phyloP scores from a whole-genome alignment of 2,329 filamentous ascomycete genomes.

The Dothistroma septosporum region DNA sequence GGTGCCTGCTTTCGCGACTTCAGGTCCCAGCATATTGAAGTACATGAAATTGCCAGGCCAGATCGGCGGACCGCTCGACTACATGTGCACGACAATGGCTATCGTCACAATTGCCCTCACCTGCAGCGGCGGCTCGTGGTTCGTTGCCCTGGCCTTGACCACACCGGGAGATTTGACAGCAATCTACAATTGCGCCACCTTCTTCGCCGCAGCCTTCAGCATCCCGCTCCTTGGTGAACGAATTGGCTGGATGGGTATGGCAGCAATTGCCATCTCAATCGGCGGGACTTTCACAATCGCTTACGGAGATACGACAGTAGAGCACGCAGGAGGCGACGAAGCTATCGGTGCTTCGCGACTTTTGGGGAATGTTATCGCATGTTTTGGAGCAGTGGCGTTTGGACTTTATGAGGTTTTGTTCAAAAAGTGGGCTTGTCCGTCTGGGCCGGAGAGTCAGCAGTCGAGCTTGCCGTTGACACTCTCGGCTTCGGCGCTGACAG shows the following conservation, averaged over 20 bases:
- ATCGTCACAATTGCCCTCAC: slow-evolving; percentile 31
- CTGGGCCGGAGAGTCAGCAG: slow-evolving; percentile 23
- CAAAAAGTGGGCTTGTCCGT: slow-evolving; percentile 35
- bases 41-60: slow-evolving; percentile 24
- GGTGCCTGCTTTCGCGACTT: slow-evolving; percentile 30
- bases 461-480: slow-evolving; percentile 30
- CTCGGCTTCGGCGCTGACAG: slow-evolving; percentile 31
- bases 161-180: slow-evolving; percentile 35
- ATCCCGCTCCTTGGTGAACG: slow-evolving; percentile 31
- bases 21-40: slow-evolving; percentile 22
- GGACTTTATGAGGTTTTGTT: slow-evolving; percentile 35
- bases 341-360: slow-evolving; percentile 28
- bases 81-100: slow-evolving; percentile 29
- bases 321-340: slow-evolving; percentile 16
- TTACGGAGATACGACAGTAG: slow-evolving; percentile 32
- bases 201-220: slow-evolving; percentile 34
- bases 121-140: slow-evolving; percentile 32
- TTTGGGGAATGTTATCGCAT: slow-evolving; percentile 32
- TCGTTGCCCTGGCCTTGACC: slow-evolving; percentile 30
- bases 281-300: slow-evolving; percentile 34
- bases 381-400: slow-evolving; percentile 32
- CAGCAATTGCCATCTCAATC: slow-evolving; percentile 32
- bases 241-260: slow-evolving; percentile 26
- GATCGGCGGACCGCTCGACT: slow-evolving; percentile 30
- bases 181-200: slow-evolving; percentile 36